Conservation (phyloP, 805 yeast genomes). For the Candida sanyiensis region DNA sequence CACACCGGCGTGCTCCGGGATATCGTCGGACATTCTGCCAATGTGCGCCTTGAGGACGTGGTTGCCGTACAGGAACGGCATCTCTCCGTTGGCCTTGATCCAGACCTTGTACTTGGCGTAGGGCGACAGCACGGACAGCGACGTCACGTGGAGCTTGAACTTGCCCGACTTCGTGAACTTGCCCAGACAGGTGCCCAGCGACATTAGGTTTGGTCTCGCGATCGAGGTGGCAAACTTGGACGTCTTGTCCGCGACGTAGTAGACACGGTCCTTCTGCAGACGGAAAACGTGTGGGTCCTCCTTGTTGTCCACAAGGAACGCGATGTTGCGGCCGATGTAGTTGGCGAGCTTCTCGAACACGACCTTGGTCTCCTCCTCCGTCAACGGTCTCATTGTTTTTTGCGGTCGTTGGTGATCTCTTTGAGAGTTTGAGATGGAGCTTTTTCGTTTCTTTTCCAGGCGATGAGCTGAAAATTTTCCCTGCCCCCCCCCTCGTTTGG, state of each 20-base stretch:
- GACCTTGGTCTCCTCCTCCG: slow-evolving; percentile 94
- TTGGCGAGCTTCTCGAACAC: slow-evolving; percentile 95
- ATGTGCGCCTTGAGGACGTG: slow-evolving; percentile 94
- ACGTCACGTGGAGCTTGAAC: slow-evolving; percentile 91
- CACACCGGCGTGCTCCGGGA: slow-evolving; percentile 97
- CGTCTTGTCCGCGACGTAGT: slow-evolving; percentile 78
- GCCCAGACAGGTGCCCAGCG: slow-evolving; percentile 89
- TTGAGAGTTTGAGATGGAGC: background rate
- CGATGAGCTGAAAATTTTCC: slow-evolving; percentile 7
- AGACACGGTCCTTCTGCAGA: slow-evolving; percentile 92
- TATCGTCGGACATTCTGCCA: slow-evolving; percentile 95
- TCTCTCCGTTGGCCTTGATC: slow-evolving; percentile 96
- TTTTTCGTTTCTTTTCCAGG: slow-evolving; percentile 1
- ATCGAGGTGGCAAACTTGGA: slow-evolving; percentile 88
- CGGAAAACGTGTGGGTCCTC: slow-evolving; percentile 92
- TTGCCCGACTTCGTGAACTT: slow-evolving; percentile 97
- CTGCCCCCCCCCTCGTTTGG: background rate
- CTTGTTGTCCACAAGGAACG: slow-evolving; percentile 68
- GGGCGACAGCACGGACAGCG: slow-evolving; percentile 74
- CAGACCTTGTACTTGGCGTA: slow-evolving; percentile 91
- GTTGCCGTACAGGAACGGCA: slow-evolving; percentile 96
- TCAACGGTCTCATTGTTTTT: slow-evolving; percentile 75
- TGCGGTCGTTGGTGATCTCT: background rate
- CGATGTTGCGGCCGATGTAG: slow-evolving; percentile 93
- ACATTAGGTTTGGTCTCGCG: slow-evolving; percentile 84